phyloP scores from a whole-genome alignment of 345 rosid species.

The Brassica cretica region DNA sequence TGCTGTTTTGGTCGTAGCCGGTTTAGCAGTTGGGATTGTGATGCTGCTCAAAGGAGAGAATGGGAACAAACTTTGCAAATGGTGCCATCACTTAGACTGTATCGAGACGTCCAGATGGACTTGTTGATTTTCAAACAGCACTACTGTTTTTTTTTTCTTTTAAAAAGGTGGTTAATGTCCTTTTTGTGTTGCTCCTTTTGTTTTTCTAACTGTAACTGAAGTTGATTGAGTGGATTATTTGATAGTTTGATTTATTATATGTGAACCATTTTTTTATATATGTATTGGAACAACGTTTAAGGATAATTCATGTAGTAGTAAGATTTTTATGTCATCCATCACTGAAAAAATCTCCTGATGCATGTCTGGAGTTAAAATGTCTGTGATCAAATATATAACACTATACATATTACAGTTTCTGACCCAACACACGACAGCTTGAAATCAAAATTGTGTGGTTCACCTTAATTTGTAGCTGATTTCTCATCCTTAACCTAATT shows the following conservation, averaged over 20 bases:
- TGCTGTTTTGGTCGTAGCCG: slow-evolving; percentile 47
- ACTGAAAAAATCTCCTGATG: slow-evolving; percentile 22
- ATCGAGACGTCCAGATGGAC: slow-evolving; percentile 77
- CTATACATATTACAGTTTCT: slow-evolving; percentile 33
- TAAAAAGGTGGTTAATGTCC: background rate
- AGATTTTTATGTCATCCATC: background rate
- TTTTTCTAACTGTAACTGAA: background rate
- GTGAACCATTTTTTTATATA: background rate
- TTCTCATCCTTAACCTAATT: slow-evolving; percentile 23
- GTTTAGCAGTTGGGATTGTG: slow-evolving; percentile 61
- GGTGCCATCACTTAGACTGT: slow-evolving; percentile 93
- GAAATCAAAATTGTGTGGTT: slow-evolving; percentile 28
- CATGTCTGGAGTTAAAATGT: slow-evolving; percentile 17
- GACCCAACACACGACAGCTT: slow-evolving; percentile 17
- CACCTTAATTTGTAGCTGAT: slow-evolving; percentile 11
- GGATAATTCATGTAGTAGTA: background rate
- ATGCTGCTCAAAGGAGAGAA: slow-evolving; percentile 81
- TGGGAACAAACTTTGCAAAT: slow-evolving; percentile 76
- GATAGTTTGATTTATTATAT: background rate
- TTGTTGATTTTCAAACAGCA: slow-evolving; percentile 39
- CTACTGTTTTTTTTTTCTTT: background rate
- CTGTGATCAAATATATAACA: slow-evolving; percentile 8
- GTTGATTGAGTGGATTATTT: background rate
- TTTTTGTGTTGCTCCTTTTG: slow-evolving; percentile 1
- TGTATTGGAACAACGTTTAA: background rate